These are phyloP conservation scores for Fragaria ananassa DNA, from an alignment of 306 rosid genomes.

Conservation along the genomic window DNA sequence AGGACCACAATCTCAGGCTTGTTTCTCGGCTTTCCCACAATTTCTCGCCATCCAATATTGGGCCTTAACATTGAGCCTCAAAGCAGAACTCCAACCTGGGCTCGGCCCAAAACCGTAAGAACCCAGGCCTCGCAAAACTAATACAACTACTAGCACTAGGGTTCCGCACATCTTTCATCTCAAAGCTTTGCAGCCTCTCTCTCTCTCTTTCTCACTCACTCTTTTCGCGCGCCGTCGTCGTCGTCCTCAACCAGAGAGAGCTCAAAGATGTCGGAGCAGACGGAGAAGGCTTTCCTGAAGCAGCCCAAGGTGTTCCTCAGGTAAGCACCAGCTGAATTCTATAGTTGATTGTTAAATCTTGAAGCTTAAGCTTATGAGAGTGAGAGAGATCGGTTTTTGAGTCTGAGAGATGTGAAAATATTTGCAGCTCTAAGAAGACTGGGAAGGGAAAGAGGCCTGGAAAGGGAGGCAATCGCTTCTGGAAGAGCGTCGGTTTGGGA, in stretches of 20 bases:
- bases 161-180: conserved; percentile 22
- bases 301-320: conserved; percentile 70
- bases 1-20: conserved; percentile 8
- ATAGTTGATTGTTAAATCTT: neutral
- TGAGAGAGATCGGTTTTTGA: no score
- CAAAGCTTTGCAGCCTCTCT: neutral
- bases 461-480: conserved; percentile 60
- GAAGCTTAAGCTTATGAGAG: neutral
- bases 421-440: conserved; percentile 53
- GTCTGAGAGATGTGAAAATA: neutral
- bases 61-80: neutral
- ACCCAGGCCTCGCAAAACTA: neutral
- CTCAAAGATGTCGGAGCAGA: conserved; percentile 66
- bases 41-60: conserved; percentile 8
- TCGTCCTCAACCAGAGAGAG: neutral
- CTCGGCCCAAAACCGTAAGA: neutral
- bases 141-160: neutral
- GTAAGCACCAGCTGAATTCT: conserved; percentile 22
- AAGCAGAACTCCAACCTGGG: neutral
- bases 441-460: conserved; percentile 67
- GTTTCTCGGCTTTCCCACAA: conserved; percentile 5
- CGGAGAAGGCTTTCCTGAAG: conserved; percentile 74
- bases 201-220: no score
- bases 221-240: conserved; percentile 5
- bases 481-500: conserved; percentile 59